Conservation (phyloP, 495 filamentous ascomycete genomes). For the Xylaria grammica region DNA sequence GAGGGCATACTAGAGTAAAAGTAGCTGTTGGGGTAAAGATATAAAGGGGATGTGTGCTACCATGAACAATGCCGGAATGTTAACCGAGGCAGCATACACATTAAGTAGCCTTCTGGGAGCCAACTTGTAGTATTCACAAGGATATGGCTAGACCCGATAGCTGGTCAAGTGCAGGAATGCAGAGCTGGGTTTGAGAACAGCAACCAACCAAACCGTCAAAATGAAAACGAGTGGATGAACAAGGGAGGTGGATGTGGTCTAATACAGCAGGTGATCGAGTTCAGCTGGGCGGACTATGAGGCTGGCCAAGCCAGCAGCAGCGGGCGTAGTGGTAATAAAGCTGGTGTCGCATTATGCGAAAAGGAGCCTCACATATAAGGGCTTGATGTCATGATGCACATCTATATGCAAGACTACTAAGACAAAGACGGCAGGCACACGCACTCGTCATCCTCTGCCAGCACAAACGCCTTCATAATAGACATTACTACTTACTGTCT, state of each 20-base stretch:
- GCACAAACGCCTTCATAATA: neutral
- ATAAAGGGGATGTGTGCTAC: neutral
- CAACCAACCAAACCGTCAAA: slow-evolving; percentile 3
- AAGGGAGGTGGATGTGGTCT: slow-evolving; percentile 5
- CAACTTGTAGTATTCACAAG: neutral
- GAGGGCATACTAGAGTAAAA: neutral
- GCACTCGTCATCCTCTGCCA: neutral
- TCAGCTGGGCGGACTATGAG: slow-evolving; percentile 19
- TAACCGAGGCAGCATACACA: neutral
- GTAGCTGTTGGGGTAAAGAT: neutral
- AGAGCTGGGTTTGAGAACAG: neutral
- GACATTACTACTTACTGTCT: neutral
- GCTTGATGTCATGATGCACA: slow-evolving; percentile 23
- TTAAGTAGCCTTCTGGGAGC: neutral
- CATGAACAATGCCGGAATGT: neutral
- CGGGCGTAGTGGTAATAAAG: neutral
- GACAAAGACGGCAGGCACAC: slow-evolving; percentile 11
- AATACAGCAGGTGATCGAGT: slow-evolving; percentile 18
- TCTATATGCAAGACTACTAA: slow-evolving; percentile 2
- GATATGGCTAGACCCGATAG: neutral
- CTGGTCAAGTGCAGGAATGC: slow-evolving; percentile 11
- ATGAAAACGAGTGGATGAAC: neutral
- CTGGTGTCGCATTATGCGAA: slow-evolving; percentile 1
- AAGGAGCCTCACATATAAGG: slow-evolving; percentile 5
- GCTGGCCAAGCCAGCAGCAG: slow-evolving; percentile 6